phyloP scores from a whole-genome alignment of 495 filamentous ascomycete genomes.

The Chaetomium cochliodes region DNA sequence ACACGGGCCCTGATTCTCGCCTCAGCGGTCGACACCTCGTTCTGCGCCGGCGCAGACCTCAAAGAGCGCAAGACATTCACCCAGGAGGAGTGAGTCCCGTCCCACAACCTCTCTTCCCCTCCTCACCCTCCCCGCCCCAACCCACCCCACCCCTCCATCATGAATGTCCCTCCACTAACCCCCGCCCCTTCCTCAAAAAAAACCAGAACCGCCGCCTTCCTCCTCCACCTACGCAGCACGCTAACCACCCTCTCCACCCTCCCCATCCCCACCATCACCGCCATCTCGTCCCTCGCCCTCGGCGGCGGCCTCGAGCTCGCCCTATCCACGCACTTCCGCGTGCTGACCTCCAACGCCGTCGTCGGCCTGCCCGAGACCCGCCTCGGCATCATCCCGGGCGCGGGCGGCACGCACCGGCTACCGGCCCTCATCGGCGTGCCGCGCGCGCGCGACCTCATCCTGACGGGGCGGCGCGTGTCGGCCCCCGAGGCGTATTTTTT shows the following conservation, averaged over 20 bases:
- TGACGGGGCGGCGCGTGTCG: constrained; percentile 78
- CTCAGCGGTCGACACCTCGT: constrained; percentile 72
- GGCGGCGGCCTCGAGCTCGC: constrained; percentile 93
- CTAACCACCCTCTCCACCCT: constrained; percentile 66
- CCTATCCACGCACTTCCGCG: constrained; percentile 78
- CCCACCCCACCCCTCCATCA: neutral
- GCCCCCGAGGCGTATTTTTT: constrained; percentile 80
- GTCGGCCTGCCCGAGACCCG: constrained; percentile 88
- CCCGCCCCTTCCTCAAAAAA: neutral
- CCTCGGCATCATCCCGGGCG: constrained; percentile 90
- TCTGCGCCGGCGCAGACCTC: constrained; percentile 92
- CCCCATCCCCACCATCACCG: constrained; percentile 84
- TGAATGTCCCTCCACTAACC: constrained; percentile 2
- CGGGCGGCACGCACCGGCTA: constrained; percentile 86
- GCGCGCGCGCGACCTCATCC: constrained; percentile 76
- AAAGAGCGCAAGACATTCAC: constrained; percentile 81
- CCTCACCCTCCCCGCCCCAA: neutral
- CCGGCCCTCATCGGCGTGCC: constrained; percentile 69
- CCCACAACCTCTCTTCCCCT: neutral
- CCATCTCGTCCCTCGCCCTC: constrained; percentile 75
- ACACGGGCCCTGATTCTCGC: constrained; percentile 79
- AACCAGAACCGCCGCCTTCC: constrained; percentile 69
- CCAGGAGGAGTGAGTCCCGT: constrained; percentile 56
- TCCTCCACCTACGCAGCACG: constrained; percentile 67
- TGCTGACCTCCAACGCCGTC: constrained; percentile 68